Evolutionary conservation across 306 rosid genomes (phyloP), one percentile per base, ranked within the genome.

Genomic region (Dalbergia cultrata): DNA sequence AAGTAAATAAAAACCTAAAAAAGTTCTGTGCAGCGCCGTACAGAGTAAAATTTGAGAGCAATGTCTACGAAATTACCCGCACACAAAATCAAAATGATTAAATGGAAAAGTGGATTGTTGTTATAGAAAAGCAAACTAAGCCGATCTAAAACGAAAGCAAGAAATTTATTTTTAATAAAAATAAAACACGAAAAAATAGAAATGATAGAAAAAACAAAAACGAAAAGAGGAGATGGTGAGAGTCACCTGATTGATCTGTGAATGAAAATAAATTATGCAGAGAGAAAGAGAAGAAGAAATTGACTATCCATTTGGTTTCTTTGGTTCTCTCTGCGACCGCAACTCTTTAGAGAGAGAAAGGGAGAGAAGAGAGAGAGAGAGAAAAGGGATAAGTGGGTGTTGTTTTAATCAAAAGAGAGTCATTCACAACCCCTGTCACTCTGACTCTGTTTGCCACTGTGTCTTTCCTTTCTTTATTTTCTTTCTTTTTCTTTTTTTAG

Each of bases 71-170:
- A 67, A 45, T 58, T 26, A 14, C 9, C n/a, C 18, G 9, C 31
- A 53, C 33, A 1, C 33, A 50, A 68, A 44, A 54, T 11, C n/a
- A 6, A 3, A 64, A 64, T 8, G 18, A 50, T 8, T 8, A 34
- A 14, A 7, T 8, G n/a, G 18, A 18, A 49, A 47, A 52, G 33
- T 6, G 33, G 50, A 60, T 70, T 70, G 18, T 21, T 17, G 44
- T 49, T 60, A 12, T 11, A 33, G 11, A 2, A 6, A 13, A 66
- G 62, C 47, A 66, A 67, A 58, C 43, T 66, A 67, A 67, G 57
- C 74, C 62, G 84, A 84, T 84, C 87, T 79, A 61, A 67, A 63
- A 18, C n/a, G 7, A 49, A 17, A 37, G 9, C 11, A 26, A 74
- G 26, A 52, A 83, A 75, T 26, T 26, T 26, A 1, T 22, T 26